These are phyloP conservation scores for Dendrostoma leiphaemia DNA, from an alignment of 2,329 filamentous ascomycete genomes.

Conservation along the genomic window DNA sequence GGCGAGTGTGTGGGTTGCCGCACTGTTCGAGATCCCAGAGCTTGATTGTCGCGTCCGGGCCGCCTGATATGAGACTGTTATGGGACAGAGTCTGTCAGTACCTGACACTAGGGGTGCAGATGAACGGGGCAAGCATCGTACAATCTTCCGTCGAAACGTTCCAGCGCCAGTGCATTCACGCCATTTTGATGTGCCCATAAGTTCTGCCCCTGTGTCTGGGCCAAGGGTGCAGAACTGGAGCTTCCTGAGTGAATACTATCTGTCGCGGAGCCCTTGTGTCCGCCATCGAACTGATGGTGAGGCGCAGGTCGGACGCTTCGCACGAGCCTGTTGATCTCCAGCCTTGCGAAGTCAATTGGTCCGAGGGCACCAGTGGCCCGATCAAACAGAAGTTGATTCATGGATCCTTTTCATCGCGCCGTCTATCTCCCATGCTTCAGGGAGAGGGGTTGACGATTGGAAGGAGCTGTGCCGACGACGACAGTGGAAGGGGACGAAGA, in stretches of 20 bases:
- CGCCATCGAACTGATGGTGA: conserved; percentile 68
- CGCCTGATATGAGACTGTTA: conserved; percentile 73
- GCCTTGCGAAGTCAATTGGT: conserved; percentile 62
- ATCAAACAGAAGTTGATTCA: conserved; percentile 75
- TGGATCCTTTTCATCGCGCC: conserved; percentile 32
- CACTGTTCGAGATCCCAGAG: conserved; percentile 80
- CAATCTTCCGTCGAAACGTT: conserved; percentile 78
- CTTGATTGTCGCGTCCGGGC: conserved; percentile 79
- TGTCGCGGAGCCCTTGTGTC: conserved; percentile 37
- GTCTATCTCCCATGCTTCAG: background rate
- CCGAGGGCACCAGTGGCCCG: conserved; percentile 69
- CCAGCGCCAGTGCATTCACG: conserved; percentile 75
- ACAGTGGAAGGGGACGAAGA: background rate
- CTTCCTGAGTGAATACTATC: conserved; percentile 23
- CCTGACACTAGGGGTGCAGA: background rate
- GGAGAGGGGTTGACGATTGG: background rate
- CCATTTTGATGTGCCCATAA: conserved; percentile 73
- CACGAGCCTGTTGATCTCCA: conserved; percentile 64
- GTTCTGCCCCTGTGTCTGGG: conserved; percentile 32
- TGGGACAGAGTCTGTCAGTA: conserved; percentile 20
- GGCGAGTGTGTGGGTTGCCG: conserved; percentile 40
- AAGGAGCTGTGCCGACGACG: background rate
- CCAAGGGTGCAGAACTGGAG: conserved; percentile 16
- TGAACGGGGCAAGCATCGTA: conserved; percentile 33
- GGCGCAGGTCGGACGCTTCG: conserved; percentile 67